Base-by-base conservation (phyloP, 2,329 filamentous ascomycete species). In the Rhynchosporium graminicola region DNA sequence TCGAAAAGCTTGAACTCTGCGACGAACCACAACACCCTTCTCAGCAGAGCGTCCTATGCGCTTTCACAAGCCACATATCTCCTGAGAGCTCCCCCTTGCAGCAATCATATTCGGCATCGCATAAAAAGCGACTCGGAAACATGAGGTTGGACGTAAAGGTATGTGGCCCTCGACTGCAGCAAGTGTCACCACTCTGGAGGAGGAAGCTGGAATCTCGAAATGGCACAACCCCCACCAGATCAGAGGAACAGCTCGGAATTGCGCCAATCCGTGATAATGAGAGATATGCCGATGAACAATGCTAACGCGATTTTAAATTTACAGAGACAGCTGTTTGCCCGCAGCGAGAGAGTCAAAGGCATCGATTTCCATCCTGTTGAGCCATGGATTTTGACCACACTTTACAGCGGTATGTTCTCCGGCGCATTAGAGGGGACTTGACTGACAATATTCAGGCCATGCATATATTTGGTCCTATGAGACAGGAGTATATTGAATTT, bases 401-500 rank as follows among this genome's bases (percentile, higher is more conserved):
- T 99, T 68, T 99, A 99, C 80, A 97, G 91, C 81, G 92, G 90
- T 92, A 87, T 77, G 83, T 66, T 54, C 60, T 13, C 33, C 47
- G 38, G 61, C 57, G 74, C 69, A 66, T 61, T 59, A 56, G 29
- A 65, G 50, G 29, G 59, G 20, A 40, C 40, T 47, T 36, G 54
- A 58, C 55, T 58, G 48, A 65, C 60, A 68, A 76, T 68, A 58
- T 28, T 42, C 59, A 92, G 92, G 95, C 77, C 94, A 98, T 82
- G 95, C 96, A 76, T 96, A 98, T 81, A 98, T 99, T 76, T 98
- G 95, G 93, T 97, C 94, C 40, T 97, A 96, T 78, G 94, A 96
- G 79, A 96, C 92, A 57, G 92, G 96, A 77, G 81, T 82, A 76
- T 63, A 75, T 51, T 51, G 8, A 9, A 50, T 5, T 47, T 56